Base-by-base conservation (phyloP, 2,329 filamentous ascomycete genomes). In the Paecilomyces formosus region DNA sequence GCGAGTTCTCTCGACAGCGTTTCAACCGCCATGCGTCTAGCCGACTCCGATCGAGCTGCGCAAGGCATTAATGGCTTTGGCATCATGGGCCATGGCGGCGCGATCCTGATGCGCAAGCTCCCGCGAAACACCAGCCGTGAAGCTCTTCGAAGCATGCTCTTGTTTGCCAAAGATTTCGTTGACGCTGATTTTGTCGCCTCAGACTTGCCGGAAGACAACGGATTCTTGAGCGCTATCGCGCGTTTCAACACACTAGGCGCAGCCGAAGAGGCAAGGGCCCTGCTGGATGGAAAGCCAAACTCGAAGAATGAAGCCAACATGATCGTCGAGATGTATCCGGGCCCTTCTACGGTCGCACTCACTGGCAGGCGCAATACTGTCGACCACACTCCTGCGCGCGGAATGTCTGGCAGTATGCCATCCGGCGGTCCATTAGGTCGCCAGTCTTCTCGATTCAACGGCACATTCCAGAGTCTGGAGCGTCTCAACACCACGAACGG, bases 91-190 rank as follows among this genome's bases (percentile, higher is more conserved):
- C 69, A 66, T 21, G 70, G 68, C 55, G 70, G 74, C 53, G 72
- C 76, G 53, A 77, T 88, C 60, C 70, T 84, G 57, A 78, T 88
- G 74, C 83, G 83, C 66, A 83, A 81, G 64, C 76, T 88, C 13
- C 83, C 85, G 3, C 79, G 76, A 60, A 85, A 80, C 68, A 86
- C 81, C 51, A 83, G 79, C 65, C 72, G 77, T 55, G 84, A 86
- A 62, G 77, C 81, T 18, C 77, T 88, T 58, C 79, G 81, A 63
- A 85, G 82, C 68, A 85, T 88, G 77, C 75, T 88, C 5, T 76
- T 86, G n/a, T 87, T 88, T 64, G 83, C 85, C 21, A 83, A 85
- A 64, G 84, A 87, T 62, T 77, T 87, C 54, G 73, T 85, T 54
- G 81, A 85, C 62, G 81, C 80, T 57, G 81, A 85, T 56, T 80